phyloP scores from a whole-genome alignment of 2,329 filamentous ascomycete genomes.

The Fusarium nodosum region DNA sequence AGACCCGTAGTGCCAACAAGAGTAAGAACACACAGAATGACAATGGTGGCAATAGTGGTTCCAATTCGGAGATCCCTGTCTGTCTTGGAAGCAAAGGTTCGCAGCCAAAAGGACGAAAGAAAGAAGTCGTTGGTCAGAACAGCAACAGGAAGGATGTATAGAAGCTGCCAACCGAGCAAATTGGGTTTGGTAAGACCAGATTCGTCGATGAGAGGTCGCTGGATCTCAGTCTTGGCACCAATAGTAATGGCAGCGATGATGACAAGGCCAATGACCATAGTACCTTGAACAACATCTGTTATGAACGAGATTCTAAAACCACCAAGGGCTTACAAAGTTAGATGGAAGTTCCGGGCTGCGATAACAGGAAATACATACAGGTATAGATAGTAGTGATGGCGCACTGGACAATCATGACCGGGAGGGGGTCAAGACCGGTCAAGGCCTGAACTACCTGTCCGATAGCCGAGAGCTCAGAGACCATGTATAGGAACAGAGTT shows the following conservation, averaged over 20 bases:
- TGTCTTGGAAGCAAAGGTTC: conserved; percentile 83
- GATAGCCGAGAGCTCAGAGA: conserved; percentile 83
- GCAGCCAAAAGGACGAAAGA: conserved; percentile 85
- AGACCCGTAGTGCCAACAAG: conserved; percentile 81
- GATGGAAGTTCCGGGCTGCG: background rate
- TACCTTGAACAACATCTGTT: conserved; percentile 85
- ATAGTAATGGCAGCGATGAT: conserved; percentile 83
- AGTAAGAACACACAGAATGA: conserved; percentile 76
- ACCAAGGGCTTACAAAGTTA: conserved; percentile 71
- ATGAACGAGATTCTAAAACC: conserved; percentile 88
- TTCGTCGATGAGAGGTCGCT: conserved; percentile 74
- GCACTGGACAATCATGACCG: conserved; percentile 82
- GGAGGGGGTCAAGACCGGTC: conserved; percentile 80
- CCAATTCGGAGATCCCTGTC: conserved; percentile 84
- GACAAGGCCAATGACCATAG: conserved; percentile 81
- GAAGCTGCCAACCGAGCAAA: conserved; percentile 84
- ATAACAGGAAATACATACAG: conserved; percentile 62
- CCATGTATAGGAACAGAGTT: conserved; percentile 89
- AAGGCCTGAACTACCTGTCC: conserved; percentile 82
- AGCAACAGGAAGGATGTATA: conserved; percentile 86
- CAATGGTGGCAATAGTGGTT: conserved; percentile 74
- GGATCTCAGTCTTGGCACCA: conserved; percentile 79
- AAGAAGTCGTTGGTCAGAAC: conserved; percentile 90
- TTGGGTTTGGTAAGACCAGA: conserved; percentile 78
- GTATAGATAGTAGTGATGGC: conserved; percentile 86